Evolutionary conservation across 805 yeast genomes (phyloP).

Genomic region (Vanderwaltozyma yarrowii): DNA sequence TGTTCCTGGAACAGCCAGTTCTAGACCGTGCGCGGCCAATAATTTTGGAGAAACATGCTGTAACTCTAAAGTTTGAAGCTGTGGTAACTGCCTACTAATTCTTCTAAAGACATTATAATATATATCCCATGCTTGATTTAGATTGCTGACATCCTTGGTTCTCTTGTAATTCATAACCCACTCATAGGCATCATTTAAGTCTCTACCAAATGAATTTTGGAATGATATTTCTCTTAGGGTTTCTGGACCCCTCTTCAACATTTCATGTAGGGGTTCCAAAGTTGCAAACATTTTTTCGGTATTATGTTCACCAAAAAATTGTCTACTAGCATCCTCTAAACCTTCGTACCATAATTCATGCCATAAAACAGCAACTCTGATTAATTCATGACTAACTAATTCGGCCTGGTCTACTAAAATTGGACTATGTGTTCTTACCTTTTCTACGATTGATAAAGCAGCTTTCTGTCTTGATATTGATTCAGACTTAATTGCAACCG

Average conservation of each 20-base stretch:
- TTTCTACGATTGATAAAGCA: conserved; percentile 82
- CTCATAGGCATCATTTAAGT: conserved; percentile 82
- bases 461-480: conserved; percentile 84
- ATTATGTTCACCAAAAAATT: conserved; percentile 89
- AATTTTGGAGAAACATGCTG: conserved; percentile 92
- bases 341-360: conserved; percentile 98
- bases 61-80: conserved; percentile 71
- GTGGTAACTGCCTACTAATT: conserved; percentile 81
- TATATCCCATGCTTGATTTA: conserved; percentile 97
- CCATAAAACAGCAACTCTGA: conserved; percentile 93
- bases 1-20: conserved; percentile 90
- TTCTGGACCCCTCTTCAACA: conserved; percentile 80
- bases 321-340: conserved; percentile 88
- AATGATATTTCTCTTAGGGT: conserved; percentile 89
- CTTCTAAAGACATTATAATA: conserved; percentile 89
- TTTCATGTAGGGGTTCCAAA: conserved; percentile 76
- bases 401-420: conserved; percentile 84
- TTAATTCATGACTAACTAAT: conserved; percentile 84
- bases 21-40: conserved; percentile 65
- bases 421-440: conserved; percentile 84
- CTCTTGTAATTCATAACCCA: conserved; percentile 83
- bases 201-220: conserved; percentile 88
- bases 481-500: conserved; percentile 92
- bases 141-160: conserved; percentile 74
- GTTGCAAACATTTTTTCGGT: conserved; percentile 91